phyloP scores from a whole-genome alignment of 352 stramenopile genomes.

The Pythium utonaiense region DNA sequence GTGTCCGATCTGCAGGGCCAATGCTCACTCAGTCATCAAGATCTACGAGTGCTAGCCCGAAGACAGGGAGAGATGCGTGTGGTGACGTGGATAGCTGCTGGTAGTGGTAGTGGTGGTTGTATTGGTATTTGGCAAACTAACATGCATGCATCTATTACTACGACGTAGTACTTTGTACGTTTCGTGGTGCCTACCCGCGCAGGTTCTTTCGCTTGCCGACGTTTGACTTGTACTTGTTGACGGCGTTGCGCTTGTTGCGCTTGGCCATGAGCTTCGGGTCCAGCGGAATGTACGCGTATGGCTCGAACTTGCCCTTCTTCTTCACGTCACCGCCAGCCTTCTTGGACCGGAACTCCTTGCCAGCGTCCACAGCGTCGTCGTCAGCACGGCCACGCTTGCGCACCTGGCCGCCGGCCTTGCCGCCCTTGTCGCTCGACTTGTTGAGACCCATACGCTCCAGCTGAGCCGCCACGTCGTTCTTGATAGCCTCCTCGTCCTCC shows the following conservation, averaged over 20 bases:
- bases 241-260: constrained; percentile 80
- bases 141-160: constrained; percentile 3
- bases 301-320: constrained; percentile 97
- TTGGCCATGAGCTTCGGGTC: constrained; percentile 94
- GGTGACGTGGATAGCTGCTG: neutral
- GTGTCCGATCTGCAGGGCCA: constrained; percentile 47
- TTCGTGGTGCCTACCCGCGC: neutral
- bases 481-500: constrained; percentile 63
- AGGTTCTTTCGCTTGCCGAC: constrained; percentile 71
- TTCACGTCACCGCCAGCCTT: constrained; percentile 96
- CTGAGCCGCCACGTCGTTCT: constrained; percentile 76
- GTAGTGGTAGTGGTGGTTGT: neutral
- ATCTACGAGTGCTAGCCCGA: constrained; percentile 31
- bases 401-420: constrained; percentile 27
- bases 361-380: constrained; percentile 49
- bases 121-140: constrained; percentile 5
- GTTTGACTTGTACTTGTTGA: constrained; percentile 72
- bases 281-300: constrained; percentile 97
- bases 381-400: constrained; percentile 65
- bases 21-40: constrained; percentile 37
- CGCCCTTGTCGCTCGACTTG: constrained; percentile 31
- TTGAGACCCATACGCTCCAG: constrained; percentile 81
- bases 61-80: neutral
- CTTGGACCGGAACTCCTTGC: constrained; percentile 92
- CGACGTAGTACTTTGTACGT: neutral